Conservation (phyloP, 129 eudicot genomes). For the Chrysanthemum lavandulifolium region DNA sequence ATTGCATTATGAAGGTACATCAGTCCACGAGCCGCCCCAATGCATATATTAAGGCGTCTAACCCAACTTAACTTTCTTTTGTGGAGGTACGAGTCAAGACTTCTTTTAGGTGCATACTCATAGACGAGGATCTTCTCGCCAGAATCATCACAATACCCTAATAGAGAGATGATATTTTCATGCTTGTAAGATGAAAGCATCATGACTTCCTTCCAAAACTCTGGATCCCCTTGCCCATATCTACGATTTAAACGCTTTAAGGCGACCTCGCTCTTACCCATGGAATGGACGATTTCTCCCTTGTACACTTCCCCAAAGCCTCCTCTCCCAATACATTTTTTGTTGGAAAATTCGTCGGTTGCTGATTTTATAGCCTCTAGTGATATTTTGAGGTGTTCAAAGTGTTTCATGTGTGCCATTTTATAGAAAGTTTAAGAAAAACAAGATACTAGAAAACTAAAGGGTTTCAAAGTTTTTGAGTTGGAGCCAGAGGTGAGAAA, state of each 20-base stretch:
- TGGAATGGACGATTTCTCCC: not conserved
- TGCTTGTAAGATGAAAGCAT: not conserved
- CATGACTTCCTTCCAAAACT: not conserved
- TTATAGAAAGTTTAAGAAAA: no score
- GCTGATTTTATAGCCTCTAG: not conserved
- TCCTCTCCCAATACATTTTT: not conserved
- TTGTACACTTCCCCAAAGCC: not conserved
- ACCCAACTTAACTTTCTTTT: not conserved
- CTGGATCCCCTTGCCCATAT: not conserved
- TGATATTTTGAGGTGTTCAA: not conserved
- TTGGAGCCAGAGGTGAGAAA: no score
- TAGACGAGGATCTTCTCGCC: not conserved
- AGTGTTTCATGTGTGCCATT: not conserved
- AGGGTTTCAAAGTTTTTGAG: no score
- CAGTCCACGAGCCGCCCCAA: not conserved
- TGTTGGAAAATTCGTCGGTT: not conserved
- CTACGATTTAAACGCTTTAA: not conserved
- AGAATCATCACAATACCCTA: not conserved
- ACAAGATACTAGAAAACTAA: no score
- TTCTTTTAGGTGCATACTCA: not conserved
- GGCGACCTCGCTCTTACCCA: not conserved
- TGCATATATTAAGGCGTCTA: not conserved
- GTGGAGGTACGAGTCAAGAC: not conserved
- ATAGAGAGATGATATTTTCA: not conserved
- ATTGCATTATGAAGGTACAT: not conserved